These are phyloP conservation scores for Lophiostoma macrostomum DNA, from an alignment of 495 filamentous ascomycete species.

Conservation along the genomic window DNA sequence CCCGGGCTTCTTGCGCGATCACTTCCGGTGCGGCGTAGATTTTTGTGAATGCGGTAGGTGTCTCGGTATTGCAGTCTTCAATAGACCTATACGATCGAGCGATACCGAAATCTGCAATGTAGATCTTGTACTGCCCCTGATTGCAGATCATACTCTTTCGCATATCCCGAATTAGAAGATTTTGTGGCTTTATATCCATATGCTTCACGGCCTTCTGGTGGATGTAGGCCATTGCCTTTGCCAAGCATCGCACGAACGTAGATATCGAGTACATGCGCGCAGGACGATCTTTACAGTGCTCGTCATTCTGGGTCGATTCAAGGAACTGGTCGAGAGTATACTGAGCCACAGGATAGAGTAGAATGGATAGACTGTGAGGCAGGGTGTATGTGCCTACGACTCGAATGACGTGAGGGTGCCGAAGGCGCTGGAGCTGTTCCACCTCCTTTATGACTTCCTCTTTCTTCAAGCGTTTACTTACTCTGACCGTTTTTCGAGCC, in stretches of 20 bases:
- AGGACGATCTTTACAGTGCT: neutral
- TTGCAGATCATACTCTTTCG: constrained; percentile 2
- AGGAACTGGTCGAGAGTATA: constrained; percentile 26
- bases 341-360: constrained; percentile 29
- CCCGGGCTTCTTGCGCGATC: constrained; percentile 6
- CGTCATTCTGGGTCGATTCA: neutral
- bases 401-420: constrained; percentile 27
- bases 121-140: constrained; percentile 28
- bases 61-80: constrained; percentile 17
- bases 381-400: constrained; percentile 29
- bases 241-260: neutral
- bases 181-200: constrained; percentile 12
- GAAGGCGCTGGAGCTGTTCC: constrained; percentile 24
- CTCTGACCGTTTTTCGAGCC: constrained; percentile 26
- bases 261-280: neutral
- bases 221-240: constrained; percentile 11
- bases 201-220: constrained; percentile 8
- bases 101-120: constrained; percentile 33
- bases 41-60: constrained; percentile 17
- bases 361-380: constrained; percentile 13
- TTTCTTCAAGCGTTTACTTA: constrained; percentile 3
- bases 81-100: constrained; percentile 22
- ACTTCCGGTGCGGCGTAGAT: constrained; percentile 28
- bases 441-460: constrained; percentile 30
- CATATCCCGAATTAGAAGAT: constrained; percentile 1